A percentile compares a stretch with the other conserved stretches of the same genome.
Conservation (phyloP, 2,329 filamentous ascomycete genomes). For the Endothia cerciana region DNA sequence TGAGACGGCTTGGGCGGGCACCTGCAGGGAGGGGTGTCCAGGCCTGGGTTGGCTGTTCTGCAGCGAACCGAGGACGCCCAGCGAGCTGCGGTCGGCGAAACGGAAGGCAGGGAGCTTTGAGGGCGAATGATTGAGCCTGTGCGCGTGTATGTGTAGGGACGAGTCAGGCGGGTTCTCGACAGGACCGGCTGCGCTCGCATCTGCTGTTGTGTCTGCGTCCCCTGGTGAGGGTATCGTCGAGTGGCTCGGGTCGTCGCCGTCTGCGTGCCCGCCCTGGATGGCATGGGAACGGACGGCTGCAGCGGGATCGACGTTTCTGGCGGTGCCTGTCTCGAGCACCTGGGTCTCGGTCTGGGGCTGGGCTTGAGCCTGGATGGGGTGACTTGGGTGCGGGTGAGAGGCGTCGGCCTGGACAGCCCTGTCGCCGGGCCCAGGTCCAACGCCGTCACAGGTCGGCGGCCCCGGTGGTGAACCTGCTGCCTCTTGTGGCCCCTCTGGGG, state of each 20-base stretch:
- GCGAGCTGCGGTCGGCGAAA: constrained; percentile 46
- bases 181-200: neutral
- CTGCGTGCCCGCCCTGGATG: neutral
- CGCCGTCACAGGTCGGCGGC: constrained; percentile 17
- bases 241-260: neutral
- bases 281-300: neutral
- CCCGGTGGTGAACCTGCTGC: neutral
- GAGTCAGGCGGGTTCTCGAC: constrained; percentile 2
- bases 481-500: constrained; percentile 3
- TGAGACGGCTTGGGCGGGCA: constrained; percentile 8
- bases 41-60: neutral
- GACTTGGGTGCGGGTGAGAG: neutral
- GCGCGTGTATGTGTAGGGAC: constrained; percentile 41
- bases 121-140: constrained; percentile 58
- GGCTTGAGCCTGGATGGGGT: neutral
- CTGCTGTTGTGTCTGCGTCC: neutral
- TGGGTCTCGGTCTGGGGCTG: constrained; percentile 15
- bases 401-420: constrained; percentile 3
- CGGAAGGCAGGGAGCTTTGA: constrained; percentile 61
- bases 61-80: neutral
- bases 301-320: neutral
- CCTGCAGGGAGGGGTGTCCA: neutral
- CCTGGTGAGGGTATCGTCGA: neutral
- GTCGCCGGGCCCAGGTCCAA: constrained; percentile 17
- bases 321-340: neutral